Percentiles rank a stretch among this genome's conserved stretches.
Evolutionary conservation across 257 asterid species (phyloP).

Genomic region (Verbena officinalis): DNA sequence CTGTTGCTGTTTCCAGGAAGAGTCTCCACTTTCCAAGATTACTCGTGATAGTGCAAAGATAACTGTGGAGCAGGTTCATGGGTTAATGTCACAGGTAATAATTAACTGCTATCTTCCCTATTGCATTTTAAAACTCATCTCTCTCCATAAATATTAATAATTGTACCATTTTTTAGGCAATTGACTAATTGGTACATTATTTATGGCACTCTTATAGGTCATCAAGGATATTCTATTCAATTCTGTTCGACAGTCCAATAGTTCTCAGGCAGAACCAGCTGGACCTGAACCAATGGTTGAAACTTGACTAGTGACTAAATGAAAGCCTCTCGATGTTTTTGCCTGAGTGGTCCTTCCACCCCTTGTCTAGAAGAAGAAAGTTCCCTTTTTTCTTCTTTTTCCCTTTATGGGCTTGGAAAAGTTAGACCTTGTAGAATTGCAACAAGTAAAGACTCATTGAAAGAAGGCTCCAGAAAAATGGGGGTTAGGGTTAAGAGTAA

Average conservation of each 20-base stretch:
- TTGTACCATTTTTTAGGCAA: not conserved
- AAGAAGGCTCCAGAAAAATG: slow-evolving; percentile 8
- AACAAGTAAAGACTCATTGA: slow-evolving; percentile 1
- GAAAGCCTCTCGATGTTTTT: not conserved
- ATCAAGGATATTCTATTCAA: slow-evolving; percentile 94
- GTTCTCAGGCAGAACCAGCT: slow-evolving; percentile 55
- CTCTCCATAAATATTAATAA: not conserved
- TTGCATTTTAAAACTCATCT: not conserved
- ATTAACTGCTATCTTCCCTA: slow-evolving; percentile 15
- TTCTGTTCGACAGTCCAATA: slow-evolving; percentile 70
- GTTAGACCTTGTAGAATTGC: not conserved
- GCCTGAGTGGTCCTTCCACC: not conserved
- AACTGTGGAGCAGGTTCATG: slow-evolving; percentile 98
- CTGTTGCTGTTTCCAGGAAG: slow-evolving; percentile 63
- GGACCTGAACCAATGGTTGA: slow-evolving; percentile 95
- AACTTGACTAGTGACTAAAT: slow-evolving; percentile 40
- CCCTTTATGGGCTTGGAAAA: not conserved
- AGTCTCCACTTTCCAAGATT: slow-evolving; percentile 89
- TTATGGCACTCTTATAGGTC: slow-evolving; percentile 51
- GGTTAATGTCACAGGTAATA: slow-evolving; percentile 94
- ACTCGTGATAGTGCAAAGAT: slow-evolving; percentile 95
- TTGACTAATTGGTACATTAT: not conserved
- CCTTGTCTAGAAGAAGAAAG: not conserved
- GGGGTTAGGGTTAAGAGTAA: not conserved
- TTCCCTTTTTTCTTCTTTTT: too few species aligned